Conservation (phyloP, 352 stramenopile genomes). For the Pythium sukuiense region DNA sequence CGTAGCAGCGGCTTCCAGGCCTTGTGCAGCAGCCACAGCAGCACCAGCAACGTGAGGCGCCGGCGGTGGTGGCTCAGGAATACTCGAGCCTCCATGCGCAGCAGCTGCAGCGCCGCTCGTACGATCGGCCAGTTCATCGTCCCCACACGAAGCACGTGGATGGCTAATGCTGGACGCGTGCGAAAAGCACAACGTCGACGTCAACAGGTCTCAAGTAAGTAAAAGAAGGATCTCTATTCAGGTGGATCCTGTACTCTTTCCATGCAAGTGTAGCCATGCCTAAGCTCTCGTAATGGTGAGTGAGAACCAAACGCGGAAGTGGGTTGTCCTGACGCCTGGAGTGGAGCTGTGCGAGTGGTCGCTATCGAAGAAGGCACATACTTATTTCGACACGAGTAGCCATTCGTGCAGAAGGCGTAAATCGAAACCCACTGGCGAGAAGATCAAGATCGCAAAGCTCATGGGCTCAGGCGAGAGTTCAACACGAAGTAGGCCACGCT, state of each 20-base stretch:
- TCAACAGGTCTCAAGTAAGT: conserved; percentile 18
- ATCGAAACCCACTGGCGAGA: too few species aligned
- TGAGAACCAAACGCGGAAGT: neutral
- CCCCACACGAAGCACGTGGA: neutral
- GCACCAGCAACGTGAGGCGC: conserved; percentile 16
- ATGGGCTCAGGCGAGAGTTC: too few species aligned
- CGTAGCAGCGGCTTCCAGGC: conserved; percentile 21
- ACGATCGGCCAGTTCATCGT: conserved; percentile 23
- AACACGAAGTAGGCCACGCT: too few species aligned
- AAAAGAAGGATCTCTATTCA: conserved; percentile 8
- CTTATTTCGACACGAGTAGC: too few species aligned
- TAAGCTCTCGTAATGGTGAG: too few species aligned
- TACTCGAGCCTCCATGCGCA: neutral
- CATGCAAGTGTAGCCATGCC: conserved; percentile 11
- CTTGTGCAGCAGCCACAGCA: conserved; percentile 19
- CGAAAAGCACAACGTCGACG: conserved; percentile 1
- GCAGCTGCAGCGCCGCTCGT: conserved; percentile 12
- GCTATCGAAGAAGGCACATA: too few species aligned
- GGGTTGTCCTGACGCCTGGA: too few species aligned
- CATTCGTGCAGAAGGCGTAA: too few species aligned
- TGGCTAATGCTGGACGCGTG: neutral
- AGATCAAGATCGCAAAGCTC: too few species aligned
- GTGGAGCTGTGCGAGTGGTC: too few species aligned
- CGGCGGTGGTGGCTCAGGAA: neutral
- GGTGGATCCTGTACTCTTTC: conserved; percentile 5